Base-by-base conservation (phyloP, 2,329 filamentous ascomycete genomes). In the Neocucurbitaria cava region DNA sequence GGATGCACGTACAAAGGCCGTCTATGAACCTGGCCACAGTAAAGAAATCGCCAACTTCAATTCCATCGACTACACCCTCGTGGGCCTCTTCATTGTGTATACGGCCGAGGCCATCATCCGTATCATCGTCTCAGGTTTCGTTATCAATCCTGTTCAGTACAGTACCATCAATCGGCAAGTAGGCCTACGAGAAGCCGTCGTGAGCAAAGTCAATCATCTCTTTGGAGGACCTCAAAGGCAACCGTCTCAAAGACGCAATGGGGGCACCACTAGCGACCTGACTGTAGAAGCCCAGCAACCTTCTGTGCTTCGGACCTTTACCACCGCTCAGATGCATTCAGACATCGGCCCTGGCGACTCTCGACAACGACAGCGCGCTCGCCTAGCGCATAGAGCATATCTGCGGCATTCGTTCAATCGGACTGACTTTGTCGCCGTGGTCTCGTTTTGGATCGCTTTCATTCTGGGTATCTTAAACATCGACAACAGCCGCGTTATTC, bases 391-490 rank as follows among this genome's bases (percentile, higher is more conserved):
- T 48, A 87, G 95, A 58, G 96, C 95, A 1, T 98, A 97, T 74
- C 79, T 99, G 50, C 87, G 95, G 15, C 95, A 99, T 75, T 93
- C 92, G 0, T 99, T 99, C 79, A 98, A 98, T 72, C 87, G 95
- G 47, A 83, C 98, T 10, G 95, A 99, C 73, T 97, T 98, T 74
- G 81, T 99, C 48, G 96, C 95, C 1, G 90, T 99, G 7, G 82
- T 95, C n/a, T 89, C 94, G 0, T 99, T 92, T 76, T 99, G 95
- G 95, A 89, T 96, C 52, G 89, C 91, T 1, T 95, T 98, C 68
- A 74, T 86, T 10, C 81, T 99, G 46, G 85, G 87, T 28, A 77
- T 93, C 17, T 83, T 85, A 10, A 87, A 89, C 0, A 72, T 92
- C 18, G 91, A 97, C 70, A 82, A 83, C 56, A 69, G 76, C 2